Base-by-base conservation (phyloP, 345 rosid species). In the Salix suchowensis region DNA sequence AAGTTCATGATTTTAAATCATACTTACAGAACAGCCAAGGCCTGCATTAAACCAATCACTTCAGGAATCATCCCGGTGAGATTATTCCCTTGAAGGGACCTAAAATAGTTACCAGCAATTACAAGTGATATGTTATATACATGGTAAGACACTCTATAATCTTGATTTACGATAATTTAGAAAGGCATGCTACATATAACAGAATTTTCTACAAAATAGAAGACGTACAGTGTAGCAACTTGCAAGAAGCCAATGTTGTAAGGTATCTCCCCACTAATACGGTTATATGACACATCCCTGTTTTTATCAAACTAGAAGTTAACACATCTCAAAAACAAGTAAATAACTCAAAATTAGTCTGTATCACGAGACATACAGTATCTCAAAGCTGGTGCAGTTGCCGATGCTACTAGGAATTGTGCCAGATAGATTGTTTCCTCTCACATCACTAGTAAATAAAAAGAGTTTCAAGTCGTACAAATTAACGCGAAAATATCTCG, bases 1-100 rank as follows among this genome's bases (percentile, higher is more conserved):
- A 0, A 16, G 2, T 24, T 37, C 18, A 14, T 28, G 37, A 52
- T 32, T 36, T 19, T 13, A 9, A 68, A 11, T 12, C 40, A 60
- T 23, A 86, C 98, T 84, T 85, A 96, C 99, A 96, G 74, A 50
- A 96, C 97, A 54, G 98, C 99, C 18, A 96, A 88, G 65, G 99
- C 99, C 85, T 96, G 99, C 99, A 96, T 94, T 71, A 96, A 76
- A 71, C 99, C 99, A 67, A 96, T 83, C 50, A 94, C 98, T 70
- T 92, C 97, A 0, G 99, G 99, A 81, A 96, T 94, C 77, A 37
- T 82, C 61, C 99, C 99, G 0, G 87, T 87, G 42, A 96, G 74
- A 81, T 76, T 87, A 58, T 96, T 96, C 68, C 98, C 97, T 83
- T 96, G 98, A 7, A 96, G 89, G 21, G 99, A 96, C 88, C 99